Conservation (phyloP, 177 flowering plant species). For the Vitis hybrid region DNA sequence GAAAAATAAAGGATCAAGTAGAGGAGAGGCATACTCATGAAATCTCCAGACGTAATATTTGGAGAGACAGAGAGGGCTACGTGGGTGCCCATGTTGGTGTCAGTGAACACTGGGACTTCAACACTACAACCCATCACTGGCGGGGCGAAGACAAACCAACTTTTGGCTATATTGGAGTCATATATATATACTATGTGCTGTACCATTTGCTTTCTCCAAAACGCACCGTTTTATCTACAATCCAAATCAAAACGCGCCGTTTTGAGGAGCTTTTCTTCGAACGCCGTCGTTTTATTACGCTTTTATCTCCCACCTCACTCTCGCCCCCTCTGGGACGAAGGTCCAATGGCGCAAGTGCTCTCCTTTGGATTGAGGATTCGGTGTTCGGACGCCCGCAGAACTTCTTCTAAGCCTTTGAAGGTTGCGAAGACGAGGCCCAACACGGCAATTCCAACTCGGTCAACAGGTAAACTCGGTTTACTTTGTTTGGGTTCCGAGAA, state of each 20-base stretch:
- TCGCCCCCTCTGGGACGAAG: neutral
- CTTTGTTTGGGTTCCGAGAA: slow-evolving; percentile 11
- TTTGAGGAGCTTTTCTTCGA: no score
- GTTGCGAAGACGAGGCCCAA: neutral
- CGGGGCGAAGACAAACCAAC: neutral
- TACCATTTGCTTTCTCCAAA: no score
- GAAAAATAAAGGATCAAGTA: neutral
- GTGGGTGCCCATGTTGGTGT: slow-evolving; percentile 36
- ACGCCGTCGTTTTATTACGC: no score
- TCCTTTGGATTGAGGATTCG: slow-evolving; percentile 4
- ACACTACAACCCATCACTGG: slow-evolving; percentile 6
- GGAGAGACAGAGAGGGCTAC: slow-evolving; percentile 30
- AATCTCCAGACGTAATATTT: slow-evolving; percentile 22
- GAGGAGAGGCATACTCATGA: slow-evolving; percentile 27
- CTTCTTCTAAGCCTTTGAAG: slow-evolving; percentile 11
- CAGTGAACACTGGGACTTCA: slow-evolving; percentile 31
- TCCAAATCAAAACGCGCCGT: no score
- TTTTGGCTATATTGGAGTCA: no score
- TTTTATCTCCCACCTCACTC: no score
- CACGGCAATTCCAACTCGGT: slow-evolving; percentile 10
- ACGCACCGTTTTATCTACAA: no score
- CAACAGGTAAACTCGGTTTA: slow-evolving; percentile 8
- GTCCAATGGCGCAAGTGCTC: slow-evolving; percentile 18
- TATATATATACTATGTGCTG: no score
- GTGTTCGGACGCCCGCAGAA: slow-evolving; percentile 11